A percentile compares a stretch with the other conserved stretches of the same genome.
phyloP scores from a whole-genome alignment of 176 grass and related monocot genomes.

The Triticum urartu region DNA sequence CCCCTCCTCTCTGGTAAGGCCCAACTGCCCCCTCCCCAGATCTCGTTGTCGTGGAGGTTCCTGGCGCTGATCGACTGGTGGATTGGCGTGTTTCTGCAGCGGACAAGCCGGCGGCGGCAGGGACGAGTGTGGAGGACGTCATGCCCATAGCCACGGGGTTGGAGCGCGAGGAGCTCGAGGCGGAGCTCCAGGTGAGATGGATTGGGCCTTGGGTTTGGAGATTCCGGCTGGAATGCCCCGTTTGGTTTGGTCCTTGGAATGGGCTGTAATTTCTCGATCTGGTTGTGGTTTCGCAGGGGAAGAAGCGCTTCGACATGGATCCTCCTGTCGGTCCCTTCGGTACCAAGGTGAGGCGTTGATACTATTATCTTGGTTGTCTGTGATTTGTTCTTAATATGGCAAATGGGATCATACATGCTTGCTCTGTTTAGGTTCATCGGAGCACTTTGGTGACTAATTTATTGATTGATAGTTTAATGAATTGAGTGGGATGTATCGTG shows the following conservation, averaged over 20 bases:
- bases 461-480: neutral
- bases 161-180: slow-evolving; percentile 81
- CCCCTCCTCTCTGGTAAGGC: slow-evolving; percentile 69
- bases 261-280: slow-evolving; percentile 44
- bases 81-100: slow-evolving; percentile 42
- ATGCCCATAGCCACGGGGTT: slow-evolving; percentile 84
- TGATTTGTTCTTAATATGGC: neutral
- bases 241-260: neutral
- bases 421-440: neutral
- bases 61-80: slow-evolving; percentile 18
- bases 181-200: slow-evolving; percentile 54
- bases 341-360: slow-evolving; percentile 66
- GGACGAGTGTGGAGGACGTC: slow-evolving; percentile 65
- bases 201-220: neutral
- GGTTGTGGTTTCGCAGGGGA: slow-evolving; percentile 55
- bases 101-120: slow-evolving; percentile 46
- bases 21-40: slow-evolving; percentile 9
- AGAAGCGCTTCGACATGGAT: slow-evolving; percentile 91
- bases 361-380: neutral
- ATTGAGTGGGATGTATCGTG: neutral
- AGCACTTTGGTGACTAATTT: neutral
- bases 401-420: neutral
- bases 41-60: neutral
- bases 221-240: slow-evolving; percentile 1
- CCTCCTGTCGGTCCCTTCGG: slow-evolving; percentile 73